Evolutionary conservation across 2,329 filamentous ascomycete species (phyloP), one percentile per base, ranked within the genome.

Genomic region (Mariannaea elegans): DNA sequence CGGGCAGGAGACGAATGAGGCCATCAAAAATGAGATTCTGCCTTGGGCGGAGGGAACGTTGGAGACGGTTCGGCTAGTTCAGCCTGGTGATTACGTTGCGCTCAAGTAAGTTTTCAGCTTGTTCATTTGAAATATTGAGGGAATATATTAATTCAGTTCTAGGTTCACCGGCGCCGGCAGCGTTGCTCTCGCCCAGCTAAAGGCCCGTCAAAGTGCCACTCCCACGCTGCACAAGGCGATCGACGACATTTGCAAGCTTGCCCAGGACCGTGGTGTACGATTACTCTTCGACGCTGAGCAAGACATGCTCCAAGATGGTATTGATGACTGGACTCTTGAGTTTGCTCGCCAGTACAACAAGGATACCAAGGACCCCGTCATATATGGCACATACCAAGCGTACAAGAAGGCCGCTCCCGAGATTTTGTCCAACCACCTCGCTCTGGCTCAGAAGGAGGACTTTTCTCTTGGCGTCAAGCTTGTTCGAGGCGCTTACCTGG

Each of bases 241-340:
- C 62, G 85, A 91, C 65, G 81, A 86, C 47, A 89, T 96, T 64
- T 96, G 93, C 77, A 80, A 88, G 45, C 84, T 90, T 14, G 93
- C 93, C 0, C 82, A 86, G 2, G 79, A 85, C 34, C 87, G 89
- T 50, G 87, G 89, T 21, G 87, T 97, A 3, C 84, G 87, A 3
- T 82, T 97, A 1, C 85, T 97, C 2, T 92, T 97, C 63, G 92
- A 96, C 64, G 94, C 93, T 2, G 94, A 97, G 77, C 92, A 97
- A 75, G 88, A 89, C 56, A 84, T 86, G 55, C 84, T 95, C 27
- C 92, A 97, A 77, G 80, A 84, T 6, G 92, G 92, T 7, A 94
- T 96, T 62, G 90, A 95, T 73, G 84, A 87, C 66, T 94, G 93
- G 90, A 92, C 89, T 5, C 76, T 95, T 48, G 78, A 84, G n/a